Conservation (phyloP, 2,329 filamentous ascomycete species). For the Aspergillus sojae region DNA sequence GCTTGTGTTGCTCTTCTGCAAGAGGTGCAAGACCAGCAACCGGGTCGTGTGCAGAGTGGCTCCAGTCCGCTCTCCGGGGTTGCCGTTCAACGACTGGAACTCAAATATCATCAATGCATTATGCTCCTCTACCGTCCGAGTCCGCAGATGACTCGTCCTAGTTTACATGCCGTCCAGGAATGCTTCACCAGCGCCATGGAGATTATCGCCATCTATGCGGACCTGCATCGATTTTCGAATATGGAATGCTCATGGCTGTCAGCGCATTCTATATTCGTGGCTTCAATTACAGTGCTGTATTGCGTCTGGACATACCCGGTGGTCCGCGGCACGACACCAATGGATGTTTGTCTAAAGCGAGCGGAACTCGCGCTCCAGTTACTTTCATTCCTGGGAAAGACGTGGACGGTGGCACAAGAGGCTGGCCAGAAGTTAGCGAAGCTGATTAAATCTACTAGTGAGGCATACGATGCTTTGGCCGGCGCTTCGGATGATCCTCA, state of each 20-base stretch:
- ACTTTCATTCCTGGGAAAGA: conserved; percentile 2
- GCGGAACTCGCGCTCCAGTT: conserved; percentile 4
- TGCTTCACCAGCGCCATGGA: conserved; percentile 9
- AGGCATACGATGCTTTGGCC: not conserved
- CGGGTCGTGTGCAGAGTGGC: not conserved
- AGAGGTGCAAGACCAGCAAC: not conserved
- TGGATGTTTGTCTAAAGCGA: not conserved
- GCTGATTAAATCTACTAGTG: conserved; percentile 1
- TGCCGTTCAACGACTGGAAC: conserved; percentile 7
- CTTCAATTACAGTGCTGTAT: conserved; percentile 5
- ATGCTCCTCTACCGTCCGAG: conserved; percentile 8
- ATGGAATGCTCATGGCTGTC: conserved; percentile 12
- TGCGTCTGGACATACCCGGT: not conserved
- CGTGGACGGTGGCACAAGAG: conserved; percentile 6
- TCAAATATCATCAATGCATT: conserved; percentile 9
- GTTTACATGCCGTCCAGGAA: not conserved
- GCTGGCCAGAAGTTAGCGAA: conserved; percentile 4
- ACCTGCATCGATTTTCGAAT: conserved; percentile 8
- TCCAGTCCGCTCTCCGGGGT: not conserved
- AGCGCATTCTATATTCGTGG: conserved; percentile 8
- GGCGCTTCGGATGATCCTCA: not conserved
- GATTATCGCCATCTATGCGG: not conserved
- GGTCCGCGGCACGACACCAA: not conserved
- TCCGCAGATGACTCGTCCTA: not conserved
- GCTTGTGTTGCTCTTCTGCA: not conserved